Evolutionary conservation across 23 red algal genomes (phyloP).

Genomic region (Gracilaria gracilis): DNA sequence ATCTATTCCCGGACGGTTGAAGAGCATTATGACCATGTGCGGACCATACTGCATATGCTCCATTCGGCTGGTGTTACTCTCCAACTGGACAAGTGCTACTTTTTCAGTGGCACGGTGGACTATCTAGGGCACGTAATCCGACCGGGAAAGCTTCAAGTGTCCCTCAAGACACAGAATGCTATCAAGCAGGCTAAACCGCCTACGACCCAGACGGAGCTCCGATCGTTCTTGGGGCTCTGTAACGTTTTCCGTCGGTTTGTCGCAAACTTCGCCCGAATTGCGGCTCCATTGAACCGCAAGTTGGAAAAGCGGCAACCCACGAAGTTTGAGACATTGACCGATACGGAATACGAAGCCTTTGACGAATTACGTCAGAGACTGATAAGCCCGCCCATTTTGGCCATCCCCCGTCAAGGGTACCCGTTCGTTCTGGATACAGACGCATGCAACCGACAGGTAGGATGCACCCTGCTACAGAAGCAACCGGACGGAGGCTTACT

Average conservation of each 20-base stretch:
- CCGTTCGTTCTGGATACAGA: constrained; percentile 35
- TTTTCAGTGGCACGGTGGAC: constrained; percentile 20
- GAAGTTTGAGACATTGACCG: neutral
- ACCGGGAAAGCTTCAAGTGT: constrained; percentile 37
- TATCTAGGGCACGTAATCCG: constrained; percentile 63
- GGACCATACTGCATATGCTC: constrained; percentile 27
- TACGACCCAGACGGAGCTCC: constrained; percentile 28
- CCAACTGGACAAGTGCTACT: constrained; percentile 50
- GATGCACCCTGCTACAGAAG: constrained; percentile 21
- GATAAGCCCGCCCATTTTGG: constrained; percentile 20
- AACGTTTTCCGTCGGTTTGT: constrained; percentile 59
- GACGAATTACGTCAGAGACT: neutral
- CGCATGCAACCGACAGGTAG: constrained; percentile 22
- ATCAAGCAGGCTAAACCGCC: constrained; percentile 17
- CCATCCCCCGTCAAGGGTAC: neutral
- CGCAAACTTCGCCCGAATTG: constrained; percentile 31
- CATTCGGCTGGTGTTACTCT: constrained; percentile 5
- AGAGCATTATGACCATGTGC: constrained; percentile 10
- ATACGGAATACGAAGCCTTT: constrained; percentile 16
- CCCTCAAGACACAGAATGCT: neutral
- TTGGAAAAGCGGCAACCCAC: neutral
- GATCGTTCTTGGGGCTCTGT: constrained; percentile 41
- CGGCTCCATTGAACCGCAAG: neutral
- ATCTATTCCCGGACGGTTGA: constrained; percentile 20
- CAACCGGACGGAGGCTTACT: neutral